Percentiles rank a stretch among this genome's conserved stretches.
These are phyloP conservation scores for Penicillium sp. DNA, from an alignment of 2,329 filamentous ascomycete species.

Conservation along the genomic window DNA sequence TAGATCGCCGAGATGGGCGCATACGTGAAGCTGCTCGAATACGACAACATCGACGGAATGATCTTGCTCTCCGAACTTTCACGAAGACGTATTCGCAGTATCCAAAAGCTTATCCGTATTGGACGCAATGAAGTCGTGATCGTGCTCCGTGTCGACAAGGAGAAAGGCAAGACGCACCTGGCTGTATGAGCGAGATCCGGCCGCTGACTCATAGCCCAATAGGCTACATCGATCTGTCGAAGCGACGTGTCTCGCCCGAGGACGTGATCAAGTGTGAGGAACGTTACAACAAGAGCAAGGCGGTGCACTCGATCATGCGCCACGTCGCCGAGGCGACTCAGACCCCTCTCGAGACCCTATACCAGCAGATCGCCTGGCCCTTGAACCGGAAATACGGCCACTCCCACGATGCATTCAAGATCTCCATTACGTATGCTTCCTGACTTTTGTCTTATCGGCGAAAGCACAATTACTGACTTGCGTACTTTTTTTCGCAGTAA, in stretches of 20 bases:
- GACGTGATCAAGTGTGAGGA: conserved; percentile 99
- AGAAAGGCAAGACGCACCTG: conserved; percentile 67
- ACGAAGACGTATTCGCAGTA: conserved; percentile 94
- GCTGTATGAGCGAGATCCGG: conserved; percentile 2
- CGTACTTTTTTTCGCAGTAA: conserved; percentile 57
- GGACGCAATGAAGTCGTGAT: conserved; percentile 98
- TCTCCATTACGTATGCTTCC: conserved; percentile 83
- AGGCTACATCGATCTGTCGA: conserved; percentile 97
- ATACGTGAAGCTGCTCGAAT: conserved; percentile 98
- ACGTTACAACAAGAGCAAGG: conserved; percentile 99
- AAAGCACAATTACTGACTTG: conserved; percentile 6
- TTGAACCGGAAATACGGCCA: conserved; percentile 97
- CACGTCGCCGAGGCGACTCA: conserved; percentile 97
- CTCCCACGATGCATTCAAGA: conserved; percentile 96
- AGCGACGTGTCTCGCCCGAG: conserved; percentile 94
- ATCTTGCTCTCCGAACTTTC: conserved; percentile 97
- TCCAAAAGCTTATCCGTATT: conserved; percentile 97
- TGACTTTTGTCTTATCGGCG: neutral
- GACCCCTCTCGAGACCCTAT: conserved; percentile 89
- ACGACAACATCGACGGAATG: conserved; percentile 99
- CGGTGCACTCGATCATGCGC: conserved; percentile 98
- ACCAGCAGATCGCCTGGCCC: conserved; percentile 94
- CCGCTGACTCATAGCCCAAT: conserved; percentile 21
- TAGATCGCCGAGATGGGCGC: conserved; percentile 99
- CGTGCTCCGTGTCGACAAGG: conserved; percentile 97